Evolutionary conservation across 108 stramenopile species (phyloP), one percentile per base, ranked within the genome.

Genomic region (Cyclotella baltica): DNA sequence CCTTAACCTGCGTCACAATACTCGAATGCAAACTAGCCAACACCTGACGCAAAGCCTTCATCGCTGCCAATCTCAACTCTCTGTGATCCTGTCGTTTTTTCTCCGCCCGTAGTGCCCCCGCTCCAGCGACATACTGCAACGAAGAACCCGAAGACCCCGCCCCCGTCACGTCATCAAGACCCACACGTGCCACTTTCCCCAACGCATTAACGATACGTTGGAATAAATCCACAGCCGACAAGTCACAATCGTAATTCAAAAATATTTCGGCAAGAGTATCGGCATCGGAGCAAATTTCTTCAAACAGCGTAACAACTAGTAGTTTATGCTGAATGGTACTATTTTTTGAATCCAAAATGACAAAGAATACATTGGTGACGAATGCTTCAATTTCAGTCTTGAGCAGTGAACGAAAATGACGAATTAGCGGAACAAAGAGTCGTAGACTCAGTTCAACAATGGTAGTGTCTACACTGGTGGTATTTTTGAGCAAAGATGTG

Each of bases 191-290:
- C 58, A 96, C 90, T 77, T 90, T 92, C 15, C 91, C 89, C 35
- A 99, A 86, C 9, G 97, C 93, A 70, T 87, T 82, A 56, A 98
- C 96, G 65, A 99, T 98, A 20, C 96, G 90, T 64, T 90, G 88
- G 84, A 96, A 99, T 43, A 98, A 66, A 83, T 98, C 96, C 15
- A 96, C 89, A 15, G 97, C 95, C 63, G 88, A 88, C 28, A 97
- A 72, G 73, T 99, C 98, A 72, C 98, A 98, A 92, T 99, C 99
- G 81, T 99, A 99, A 81, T 98, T 99, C 38, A 99, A 80, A 81
- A 99, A 99, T 48, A 99, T 89, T 73, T 98, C 98, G 0, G 97
- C 93, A 51, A 98, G 79, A 0, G 95, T 92, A 22, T 80, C 75
- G 3, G 94, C 85, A 85, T 98, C 97, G 27, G 77, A 79, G 78